These are phyloP conservation scores for Nemophila menziesii DNA, from an alignment of 257 asterid genomes.

Conservation along the genomic window DNA sequence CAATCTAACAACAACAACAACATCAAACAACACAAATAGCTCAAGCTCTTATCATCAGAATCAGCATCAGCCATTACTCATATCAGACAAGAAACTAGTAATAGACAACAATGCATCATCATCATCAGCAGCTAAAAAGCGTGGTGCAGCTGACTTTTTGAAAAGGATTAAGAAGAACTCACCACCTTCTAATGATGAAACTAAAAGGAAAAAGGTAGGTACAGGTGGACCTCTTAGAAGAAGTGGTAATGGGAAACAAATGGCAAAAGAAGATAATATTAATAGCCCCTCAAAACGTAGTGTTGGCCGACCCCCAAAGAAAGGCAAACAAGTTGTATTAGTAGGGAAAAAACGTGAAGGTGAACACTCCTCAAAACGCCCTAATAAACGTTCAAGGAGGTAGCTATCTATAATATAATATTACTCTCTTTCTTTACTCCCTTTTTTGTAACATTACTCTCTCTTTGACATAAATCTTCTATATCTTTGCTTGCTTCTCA, in stretches of 20 bases:
- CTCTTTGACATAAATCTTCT: too few relatives aligned
- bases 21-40: too few relatives aligned
- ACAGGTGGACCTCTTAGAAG: conserved; percentile 12
- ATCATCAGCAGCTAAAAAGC: conserved; percentile 15
- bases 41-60: too few relatives aligned
- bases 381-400: conserved; percentile 28
- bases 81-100: too few relatives aligned
- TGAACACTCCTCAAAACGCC: conserved; percentile 22
- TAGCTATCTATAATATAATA: too few relatives aligned
- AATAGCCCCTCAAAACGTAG: conserved; percentile 22
- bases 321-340: conserved; percentile 15
- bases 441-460: too few relatives aligned
- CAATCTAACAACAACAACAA: conserved; percentile 13
- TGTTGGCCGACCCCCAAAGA: conserved; percentile 25
- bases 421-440: too few relatives aligned
- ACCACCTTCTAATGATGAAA: conserved; percentile 8
- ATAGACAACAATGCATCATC: too few relatives aligned
- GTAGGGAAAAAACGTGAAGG: conserved; percentile 20
- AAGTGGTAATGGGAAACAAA: conserved; percentile 6
- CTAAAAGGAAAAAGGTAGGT: conserved; percentile 15
- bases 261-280: conserved; percentile 22
- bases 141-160: conserved; percentile 29
- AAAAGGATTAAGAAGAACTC: conserved; percentile 23
- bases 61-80: too few relatives aligned
- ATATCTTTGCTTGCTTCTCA: too few relatives aligned